Base-by-base conservation (phyloP, 2,329 filamentous ascomycete genomes). In the Fusarium citri region DNA sequence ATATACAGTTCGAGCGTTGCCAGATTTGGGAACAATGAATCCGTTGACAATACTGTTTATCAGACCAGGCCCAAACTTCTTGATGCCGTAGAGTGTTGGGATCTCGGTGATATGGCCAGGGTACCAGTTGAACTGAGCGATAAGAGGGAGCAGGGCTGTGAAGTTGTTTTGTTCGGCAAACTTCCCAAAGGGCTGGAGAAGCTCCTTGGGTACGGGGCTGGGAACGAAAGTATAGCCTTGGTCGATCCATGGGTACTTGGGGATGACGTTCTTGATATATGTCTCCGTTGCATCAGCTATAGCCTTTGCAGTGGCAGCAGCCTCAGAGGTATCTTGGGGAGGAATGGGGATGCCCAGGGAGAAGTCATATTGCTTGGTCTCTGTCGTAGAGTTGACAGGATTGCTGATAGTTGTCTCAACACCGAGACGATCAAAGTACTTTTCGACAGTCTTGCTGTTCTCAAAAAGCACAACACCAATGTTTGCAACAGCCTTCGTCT, bases 191-290 rank as follows among this genome's bases (percentile, higher is more conserved):
- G 72, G 72, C 0, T 64, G 28, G 3, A 47, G 47, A 5, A 73
- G 69, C 20, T 73, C 72, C 8, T 72, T 10, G 0, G 72, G 72
- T 1, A 73, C 59, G 1, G 69, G 69, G 6, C 25, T 26, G 16
- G 72, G 66, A 1, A 72, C 18, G 0, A 72, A 45, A 1, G 42
- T 22, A 16, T 67, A 74, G 12, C 72, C 72, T 16, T 71, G 48
- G 22, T 73, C 72, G 8, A 73, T n/a, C 69, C 71, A 73, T 1
- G 66, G 50, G 15, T 74, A 74, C 25, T 61, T 72, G 6, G 64
- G 16, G 0, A 74, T 53, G 16, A 72, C 64, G 1, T 58, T 57
- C 22, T 66, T 25, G 4, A 45, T 25, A 28, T 73, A 73, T 8
- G 34, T 45, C 2, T 58, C 41, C 8, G 65, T 40, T 0, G 71